Evolutionary conservation across 306 rosid species (phyloP), one percentile per base, ranked within the genome.

Genomic region (Dryas octopetala): DNA sequence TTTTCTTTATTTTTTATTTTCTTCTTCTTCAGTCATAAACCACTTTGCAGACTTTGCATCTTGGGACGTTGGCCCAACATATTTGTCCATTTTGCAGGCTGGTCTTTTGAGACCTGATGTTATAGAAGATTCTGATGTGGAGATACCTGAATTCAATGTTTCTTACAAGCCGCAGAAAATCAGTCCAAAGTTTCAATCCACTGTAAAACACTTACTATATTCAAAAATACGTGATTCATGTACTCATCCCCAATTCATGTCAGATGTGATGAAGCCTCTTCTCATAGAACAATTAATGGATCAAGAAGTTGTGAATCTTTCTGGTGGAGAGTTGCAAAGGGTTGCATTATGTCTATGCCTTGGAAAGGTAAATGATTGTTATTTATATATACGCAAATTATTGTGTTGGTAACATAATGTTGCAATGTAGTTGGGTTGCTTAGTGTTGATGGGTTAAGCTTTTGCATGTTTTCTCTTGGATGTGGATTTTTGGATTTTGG

Each of bases 301-400:
- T 76, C 97, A 90, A 82, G 98, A 96, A 84, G 98, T 96, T 69
- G 85, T 86, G 75, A 96, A 92, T 90, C 98, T 96, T 75, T 92
- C 99, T 74, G 98, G 99, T 76, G 99, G 99, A 85, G 99, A 96
- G 91, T 78, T 96, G 86, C 99, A 96, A 79, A 88, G 99, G 89
- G 98, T 96, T 79, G 98, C 99, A 28, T 81, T 96, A 62, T 90
- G 97, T 80, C 86, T 92, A 7, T 96, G 99, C 82, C 99, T 96
- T 16, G 99, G 99, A 71, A 96, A 92, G 99, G 99, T 95, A 87
- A 62, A 41, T 78, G 59, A 68, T 58, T 64, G 23, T 59, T 26
- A 43, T 66, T 54, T 19, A 5, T 16, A 17, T 62, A 49, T 15
- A 9, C 50, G 26, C 17, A 67, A 67, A 13, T 67, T 11, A 48